These are phyloP conservation scores for Alternaria viburni DNA, from an alignment of 2,329 filamentous ascomycete species.

Conservation along the genomic window DNA sequence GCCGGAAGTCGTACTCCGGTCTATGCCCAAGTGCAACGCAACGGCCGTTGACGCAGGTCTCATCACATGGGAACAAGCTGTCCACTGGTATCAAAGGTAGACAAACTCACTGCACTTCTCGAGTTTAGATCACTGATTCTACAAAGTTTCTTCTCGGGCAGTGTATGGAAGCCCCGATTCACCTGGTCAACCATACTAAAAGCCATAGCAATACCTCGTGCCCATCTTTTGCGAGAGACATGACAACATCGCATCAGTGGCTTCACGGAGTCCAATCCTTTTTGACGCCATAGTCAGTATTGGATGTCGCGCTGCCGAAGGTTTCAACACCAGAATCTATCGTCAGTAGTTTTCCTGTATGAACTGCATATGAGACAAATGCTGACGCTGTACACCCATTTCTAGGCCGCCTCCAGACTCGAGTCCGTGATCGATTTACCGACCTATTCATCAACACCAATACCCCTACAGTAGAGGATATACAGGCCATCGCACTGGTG, in stretches of 20 bases:
- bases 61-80: conserved; percentile 34
- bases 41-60: conserved; percentile 31
- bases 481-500: conserved; percentile 60
- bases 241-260: conserved; percentile 56
- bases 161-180: conserved; percentile 18
- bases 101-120: neutral
- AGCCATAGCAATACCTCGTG: conserved; percentile 55
- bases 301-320: conserved; percentile 57
- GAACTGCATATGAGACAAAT: neutral
- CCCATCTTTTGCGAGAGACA: conserved; percentile 55
- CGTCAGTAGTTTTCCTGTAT: conserved; percentile 12
- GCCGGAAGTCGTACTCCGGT: neutral
- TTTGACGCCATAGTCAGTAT: conserved; percentile 61
- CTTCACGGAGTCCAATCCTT: conserved; percentile 56
- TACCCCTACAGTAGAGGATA: conserved; percentile 54
- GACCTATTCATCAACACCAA: conserved; percentile 53
- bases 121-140: conserved; percentile 3
- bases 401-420: conserved; percentile 26
- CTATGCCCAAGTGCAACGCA: conserved; percentile 2
- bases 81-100: conserved; percentile 34
- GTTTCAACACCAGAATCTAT: conserved; percentile 49
- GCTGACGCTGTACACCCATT: neutral
- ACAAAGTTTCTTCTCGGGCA: conserved; percentile 40
- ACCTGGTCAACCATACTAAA: neutral
- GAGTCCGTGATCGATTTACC: conserved; percentile 51